Evolutionary conservation across 148 eudicot species (phyloP).

Genomic region (Arctostaphylos glauca): DNA sequence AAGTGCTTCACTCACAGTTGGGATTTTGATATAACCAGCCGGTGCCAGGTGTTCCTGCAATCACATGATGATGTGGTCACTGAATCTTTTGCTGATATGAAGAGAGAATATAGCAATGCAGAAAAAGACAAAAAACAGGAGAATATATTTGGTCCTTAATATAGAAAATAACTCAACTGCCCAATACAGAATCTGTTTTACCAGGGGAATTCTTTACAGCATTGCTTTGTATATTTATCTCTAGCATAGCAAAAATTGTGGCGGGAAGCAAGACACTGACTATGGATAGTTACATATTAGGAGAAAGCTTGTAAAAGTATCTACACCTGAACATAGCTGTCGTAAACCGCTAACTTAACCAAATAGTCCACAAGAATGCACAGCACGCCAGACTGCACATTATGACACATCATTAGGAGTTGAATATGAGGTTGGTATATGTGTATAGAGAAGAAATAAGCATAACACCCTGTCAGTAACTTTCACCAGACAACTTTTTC

Average conservation of each 20-base stretch:
- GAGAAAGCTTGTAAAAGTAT: slow-evolving; percentile 4
- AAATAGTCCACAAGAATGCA: slow-evolving; percentile 50
- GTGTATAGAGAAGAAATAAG: not conserved
- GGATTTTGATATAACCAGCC: slow-evolving; percentile 40
- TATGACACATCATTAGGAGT: not conserved
- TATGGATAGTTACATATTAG: not conserved
- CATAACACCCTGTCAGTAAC: not conserved
- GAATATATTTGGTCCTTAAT: not conserved
- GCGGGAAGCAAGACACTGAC: not conserved
- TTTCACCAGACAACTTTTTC: not conserved
- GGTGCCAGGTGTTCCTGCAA: slow-evolving; percentile 53
- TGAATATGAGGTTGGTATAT: not conserved
- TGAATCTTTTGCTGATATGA: not conserved
- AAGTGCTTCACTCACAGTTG: slow-evolving; percentile 37
- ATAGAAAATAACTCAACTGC: not conserved
- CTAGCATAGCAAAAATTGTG: not conserved
- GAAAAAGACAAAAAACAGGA: not conserved
- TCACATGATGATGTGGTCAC: not conserved
- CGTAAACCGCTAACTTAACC: slow-evolving; percentile 36
- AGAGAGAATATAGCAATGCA: not conserved
- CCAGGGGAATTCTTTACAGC: not conserved
- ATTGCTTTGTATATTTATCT: not conserved
- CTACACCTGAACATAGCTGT: slow-evolving; percentile 44
- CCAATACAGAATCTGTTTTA: not conserved
- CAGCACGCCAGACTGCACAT: slow-evolving; percentile 34